Evolutionary conservation across 2,329 filamentous ascomycete genomes (phyloP).

Genomic region (Fusarium nurragi): DNA sequence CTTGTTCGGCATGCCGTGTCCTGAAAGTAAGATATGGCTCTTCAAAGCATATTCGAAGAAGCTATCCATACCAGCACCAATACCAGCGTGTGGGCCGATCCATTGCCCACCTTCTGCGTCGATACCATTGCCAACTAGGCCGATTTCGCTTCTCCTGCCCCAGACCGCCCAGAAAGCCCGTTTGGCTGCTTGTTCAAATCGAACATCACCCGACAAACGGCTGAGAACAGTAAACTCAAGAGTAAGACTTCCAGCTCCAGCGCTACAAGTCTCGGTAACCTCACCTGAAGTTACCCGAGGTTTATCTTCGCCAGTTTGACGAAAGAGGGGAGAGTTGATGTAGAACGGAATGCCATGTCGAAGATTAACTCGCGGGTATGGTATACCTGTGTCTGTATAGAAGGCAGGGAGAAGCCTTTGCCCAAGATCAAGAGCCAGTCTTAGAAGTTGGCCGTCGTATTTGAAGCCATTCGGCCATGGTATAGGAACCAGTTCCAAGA

Average conservation of each 20-base stretch:
- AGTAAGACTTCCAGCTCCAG: conserved; percentile 93
- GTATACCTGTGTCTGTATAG: conserved; percentile 88
- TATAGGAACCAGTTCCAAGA: conserved; percentile 64
- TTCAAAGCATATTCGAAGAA: conserved; percentile 99
- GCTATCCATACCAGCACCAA: conserved; percentile 95
- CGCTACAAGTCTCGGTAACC: conserved; percentile 95
- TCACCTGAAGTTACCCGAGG: conserved; percentile 61
- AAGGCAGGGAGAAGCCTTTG: conserved; percentile 90
- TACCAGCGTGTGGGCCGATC: conserved; percentile 89
- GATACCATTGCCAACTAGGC: conserved; percentile 89
- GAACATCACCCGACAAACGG: conserved; percentile 82
- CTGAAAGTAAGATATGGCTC: conserved; percentile 88
- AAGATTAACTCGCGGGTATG: conserved; percentile 93
- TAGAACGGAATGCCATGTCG: conserved; percentile 93
- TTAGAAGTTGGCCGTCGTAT: conserved; percentile 89
- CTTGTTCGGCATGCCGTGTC: conserved; percentile 67
- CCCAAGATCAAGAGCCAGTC: conserved; percentile 87
- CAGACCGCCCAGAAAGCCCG: conserved; percentile 98
- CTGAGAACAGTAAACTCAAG: conserved; percentile 93
- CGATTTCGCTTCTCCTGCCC: conserved; percentile 84
- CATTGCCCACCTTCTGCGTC: conserved; percentile 91
- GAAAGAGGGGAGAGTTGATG: conserved; percentile 81
- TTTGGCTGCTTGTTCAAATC: conserved; percentile 92
- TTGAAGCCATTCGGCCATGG: conserved; percentile 79
- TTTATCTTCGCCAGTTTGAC: conserved; percentile 51